These are phyloP conservation scores for Pseudohyphozyma bogoriensis DNA, from an alignment of 768 basidiomycete species.

Conservation along the genomic window DNA sequence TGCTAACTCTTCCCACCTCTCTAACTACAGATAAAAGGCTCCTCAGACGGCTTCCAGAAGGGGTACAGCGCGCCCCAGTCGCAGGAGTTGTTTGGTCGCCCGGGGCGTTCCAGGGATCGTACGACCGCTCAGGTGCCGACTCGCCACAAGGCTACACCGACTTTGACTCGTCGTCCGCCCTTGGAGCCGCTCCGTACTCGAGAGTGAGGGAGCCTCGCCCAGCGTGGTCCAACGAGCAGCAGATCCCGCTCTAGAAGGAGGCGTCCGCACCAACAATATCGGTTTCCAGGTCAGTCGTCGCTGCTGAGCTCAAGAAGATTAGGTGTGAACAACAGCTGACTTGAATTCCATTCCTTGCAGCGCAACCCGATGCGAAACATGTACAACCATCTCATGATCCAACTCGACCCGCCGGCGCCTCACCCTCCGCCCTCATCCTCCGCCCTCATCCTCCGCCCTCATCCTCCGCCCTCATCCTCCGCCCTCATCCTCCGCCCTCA, in stretches of 20 bases:
- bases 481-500: too few relatives aligned
- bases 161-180: conserved; percentile 14
- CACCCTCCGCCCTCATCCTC: conserved; percentile 96
- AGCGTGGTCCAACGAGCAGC: conserved; percentile 82
- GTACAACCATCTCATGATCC: conserved; percentile 98
- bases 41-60: conserved; percentile 18
- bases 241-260: conserved; percentile 96
- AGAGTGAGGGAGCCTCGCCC: conserved; percentile 76
- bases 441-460: conserved; percentile 81
- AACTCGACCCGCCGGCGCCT: conserved; percentile 89
- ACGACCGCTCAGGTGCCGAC: conserved; percentile 9
- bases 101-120: conserved; percentile 14
- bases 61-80: conserved; percentile 8
- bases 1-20: not conserved
- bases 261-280: conserved; percentile 96
- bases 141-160: conserved; percentile 22
- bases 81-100: not conserved
- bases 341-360: too few relatives aligned
- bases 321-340: too few relatives aligned
- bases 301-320: too few relatives aligned
- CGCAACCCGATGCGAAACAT: conserved; percentile 90
- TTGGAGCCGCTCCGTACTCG: conserved; percentile 22
- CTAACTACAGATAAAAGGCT: conserved; percentile 11
- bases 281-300: conserved; percentile 61
- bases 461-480: conserved; percentile 97